Conservation (phyloP, 495 filamentous ascomycete species). For the Aspergillus diversus region DNA sequence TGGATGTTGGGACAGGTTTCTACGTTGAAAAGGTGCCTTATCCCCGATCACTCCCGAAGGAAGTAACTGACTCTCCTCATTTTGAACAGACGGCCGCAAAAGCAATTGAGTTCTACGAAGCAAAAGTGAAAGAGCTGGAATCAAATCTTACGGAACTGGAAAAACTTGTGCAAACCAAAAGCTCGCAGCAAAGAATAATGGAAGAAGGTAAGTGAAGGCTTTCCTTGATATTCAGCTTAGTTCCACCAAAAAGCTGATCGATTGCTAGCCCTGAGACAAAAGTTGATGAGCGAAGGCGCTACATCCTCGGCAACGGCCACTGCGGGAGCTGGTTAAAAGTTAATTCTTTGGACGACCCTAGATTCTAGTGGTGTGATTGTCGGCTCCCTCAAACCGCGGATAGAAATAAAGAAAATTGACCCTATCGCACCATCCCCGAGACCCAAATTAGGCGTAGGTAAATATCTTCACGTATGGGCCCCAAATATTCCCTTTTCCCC, state of each 20-base stretch:
- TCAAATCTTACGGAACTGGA: constrained; percentile 84
- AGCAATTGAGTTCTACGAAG: constrained; percentile 81
- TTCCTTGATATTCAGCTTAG: constrained; percentile 1
- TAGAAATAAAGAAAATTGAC: too few species aligned
- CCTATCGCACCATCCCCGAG: too few species aligned
- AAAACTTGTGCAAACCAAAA: constrained; percentile 82
- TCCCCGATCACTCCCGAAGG: background rate
- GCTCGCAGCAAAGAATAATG: constrained; percentile 78
- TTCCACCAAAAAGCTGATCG: constrained; percentile 22
- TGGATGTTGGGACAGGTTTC: constrained; percentile 96
- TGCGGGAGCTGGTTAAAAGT: constrained; percentile 30
- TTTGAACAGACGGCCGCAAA: constrained; percentile 61
- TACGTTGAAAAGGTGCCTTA: constrained; percentile 84
- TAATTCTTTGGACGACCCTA: background rate
- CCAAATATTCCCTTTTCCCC: too few species aligned
- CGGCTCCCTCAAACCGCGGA: too few species aligned
- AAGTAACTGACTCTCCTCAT: constrained; percentile 1
- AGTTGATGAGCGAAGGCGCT: constrained; percentile 48
- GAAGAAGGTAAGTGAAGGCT: constrained; percentile 72
- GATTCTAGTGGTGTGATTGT: background rate
- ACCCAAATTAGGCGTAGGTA: too few species aligned
- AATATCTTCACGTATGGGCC: too few species aligned
- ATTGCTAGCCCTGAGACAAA: constrained; percentile 48
- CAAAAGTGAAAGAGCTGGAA: constrained; percentile 79
- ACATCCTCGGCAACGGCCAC: constrained; percentile 33